phyloP scores from a whole-genome alignment of 2,329 filamentous ascomycete genomes.

The Thielaviopsis populi region DNA sequence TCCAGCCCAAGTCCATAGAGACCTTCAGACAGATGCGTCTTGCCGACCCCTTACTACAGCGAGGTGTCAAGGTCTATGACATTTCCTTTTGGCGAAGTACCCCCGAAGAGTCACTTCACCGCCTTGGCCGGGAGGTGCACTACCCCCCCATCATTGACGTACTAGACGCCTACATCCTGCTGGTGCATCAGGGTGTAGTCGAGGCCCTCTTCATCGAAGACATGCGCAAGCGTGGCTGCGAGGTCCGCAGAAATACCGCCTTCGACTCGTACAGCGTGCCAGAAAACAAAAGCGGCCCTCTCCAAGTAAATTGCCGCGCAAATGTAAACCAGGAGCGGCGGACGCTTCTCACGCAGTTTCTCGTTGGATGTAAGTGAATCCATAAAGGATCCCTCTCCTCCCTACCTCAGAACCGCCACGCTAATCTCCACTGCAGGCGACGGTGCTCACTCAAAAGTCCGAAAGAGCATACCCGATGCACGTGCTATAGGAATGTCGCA shows the following conservation, averaged over 20 bases:
- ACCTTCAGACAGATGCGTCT: constrained; percentile 58
- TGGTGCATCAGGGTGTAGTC: constrained; percentile 60
- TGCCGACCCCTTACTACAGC: constrained; percentile 51
- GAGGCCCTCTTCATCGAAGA: constrained; percentile 57
- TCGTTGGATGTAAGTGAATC: constrained; percentile 45
- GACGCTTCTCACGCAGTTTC: constrained; percentile 43
- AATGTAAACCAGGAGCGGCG: constrained; percentile 37
- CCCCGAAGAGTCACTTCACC: constrained; percentile 35
- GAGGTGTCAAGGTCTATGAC: constrained; percentile 57
- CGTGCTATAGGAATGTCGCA: constrained; percentile 42
- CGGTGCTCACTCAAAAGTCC: constrained; percentile 55
- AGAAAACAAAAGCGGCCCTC: constrained; percentile 29
- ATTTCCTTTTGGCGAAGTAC: constrained; percentile 57
- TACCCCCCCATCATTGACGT: constrained; percentile 49
- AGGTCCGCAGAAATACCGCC: constrained; percentile 47
- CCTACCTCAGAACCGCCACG: background rate
- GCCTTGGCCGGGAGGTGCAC: constrained; percentile 51
- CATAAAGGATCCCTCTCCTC: background rate
- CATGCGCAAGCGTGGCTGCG: constrained; percentile 46
- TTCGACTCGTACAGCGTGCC: constrained; percentile 44
- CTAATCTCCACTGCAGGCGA: constrained; percentile 34
- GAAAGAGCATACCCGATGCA: constrained; percentile 44
- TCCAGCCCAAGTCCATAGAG: constrained; percentile 67
- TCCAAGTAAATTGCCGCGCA: constrained; percentile 37
- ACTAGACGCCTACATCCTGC: constrained; percentile 40